Conservation (phyloP, 2,329 filamentous ascomycete genomes). For the Neurospora sp. region DNA sequence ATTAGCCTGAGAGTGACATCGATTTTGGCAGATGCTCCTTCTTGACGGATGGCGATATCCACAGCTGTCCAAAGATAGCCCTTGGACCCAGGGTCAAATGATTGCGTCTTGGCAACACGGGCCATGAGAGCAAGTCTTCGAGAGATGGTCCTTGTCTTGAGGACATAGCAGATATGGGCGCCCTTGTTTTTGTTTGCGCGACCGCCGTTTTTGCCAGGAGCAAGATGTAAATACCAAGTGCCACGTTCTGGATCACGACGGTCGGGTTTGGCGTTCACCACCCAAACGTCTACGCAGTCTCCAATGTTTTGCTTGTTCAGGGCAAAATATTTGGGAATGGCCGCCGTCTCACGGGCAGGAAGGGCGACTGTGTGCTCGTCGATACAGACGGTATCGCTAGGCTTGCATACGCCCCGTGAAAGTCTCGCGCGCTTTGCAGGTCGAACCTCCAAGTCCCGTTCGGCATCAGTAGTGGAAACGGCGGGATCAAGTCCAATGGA, state of each 20-base stretch:
- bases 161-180: not conserved
- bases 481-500: not conserved
- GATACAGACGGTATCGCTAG: constrained; percentile 9
- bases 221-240: constrained; percentile 5
- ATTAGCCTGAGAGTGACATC: constrained; percentile 15
- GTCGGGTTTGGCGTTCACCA: not conserved
- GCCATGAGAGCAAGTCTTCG: constrained; percentile 3
- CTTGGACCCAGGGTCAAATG: constrained; percentile 8
- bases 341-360: not conserved
- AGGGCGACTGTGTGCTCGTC: constrained; percentile 12
- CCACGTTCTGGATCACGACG: not conserved
- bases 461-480: not conserved
- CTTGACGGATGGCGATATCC: constrained; percentile 6
- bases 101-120: constrained; percentile 6
- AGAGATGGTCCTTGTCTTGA: constrained; percentile 1
- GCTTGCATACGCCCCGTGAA: not conserved
- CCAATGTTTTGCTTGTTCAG: constrained; percentile 6
- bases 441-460: constrained; percentile 1
- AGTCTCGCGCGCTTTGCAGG: constrained; percentile 13
- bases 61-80: constrained; percentile 16
- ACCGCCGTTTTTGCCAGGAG: constrained; percentile 3
- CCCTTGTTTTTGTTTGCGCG: not conserved
- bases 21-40: constrained; percentile 2
- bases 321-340: not conserved
- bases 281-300: constrained; percentile 1